These are phyloP conservation scores for Candida corydali DNA, from an alignment of 805 yeast genomes.

Conservation along the genomic window DNA sequence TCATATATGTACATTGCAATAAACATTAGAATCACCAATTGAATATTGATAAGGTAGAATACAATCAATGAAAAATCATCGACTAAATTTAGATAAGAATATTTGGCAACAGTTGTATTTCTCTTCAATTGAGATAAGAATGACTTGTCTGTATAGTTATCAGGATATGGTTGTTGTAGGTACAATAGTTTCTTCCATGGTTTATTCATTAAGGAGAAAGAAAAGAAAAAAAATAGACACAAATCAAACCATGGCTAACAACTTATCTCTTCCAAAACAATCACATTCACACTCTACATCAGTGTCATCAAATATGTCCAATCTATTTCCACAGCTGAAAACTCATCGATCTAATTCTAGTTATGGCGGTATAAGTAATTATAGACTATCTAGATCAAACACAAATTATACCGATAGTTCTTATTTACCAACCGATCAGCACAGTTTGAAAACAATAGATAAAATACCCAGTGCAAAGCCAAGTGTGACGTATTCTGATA, in stretches of 20 bases:
- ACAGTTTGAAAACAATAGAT: slow-evolving; percentile 33
- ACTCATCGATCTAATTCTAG: slow-evolving; percentile 13
- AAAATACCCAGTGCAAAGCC: slow-evolving; percentile 54
- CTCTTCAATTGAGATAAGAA: slow-evolving; percentile 78
- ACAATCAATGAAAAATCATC: slow-evolving; percentile 68
- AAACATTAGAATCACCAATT: slow-evolving; percentile 66
- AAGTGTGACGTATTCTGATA: slow-evolving; percentile 64
- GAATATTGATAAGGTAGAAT: slow-evolving; percentile 59
- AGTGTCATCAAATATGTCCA: slow-evolving; percentile 8
- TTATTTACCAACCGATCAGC: slow-evolving; percentile 8
- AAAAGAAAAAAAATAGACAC: neutral
- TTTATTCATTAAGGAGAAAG: neutral
- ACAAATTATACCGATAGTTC: slow-evolving; percentile 16
- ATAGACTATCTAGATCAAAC: slow-evolving; percentile 15
- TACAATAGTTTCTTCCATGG: slow-evolving; percentile 86
- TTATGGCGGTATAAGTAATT: slow-evolving; percentile 3
- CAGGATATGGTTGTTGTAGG: slow-evolving; percentile 82
- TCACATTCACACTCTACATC: slow-evolving; percentile 6
- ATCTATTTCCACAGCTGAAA: slow-evolving; percentile 2
- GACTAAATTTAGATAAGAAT: slow-evolving; percentile 61
- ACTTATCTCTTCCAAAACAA: slow-evolving; percentile 13
- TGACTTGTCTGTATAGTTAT: slow-evolving; percentile 80
- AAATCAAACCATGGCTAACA: neutral
- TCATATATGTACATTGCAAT: slow-evolving; percentile 48
- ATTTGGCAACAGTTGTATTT: slow-evolving; percentile 68